Percentiles rank a stretch among this genome's conserved stretches.
phyloP scores from a whole-genome alignment of 495 filamentous ascomycete species.

The Penicillium mononematosum region DNA sequence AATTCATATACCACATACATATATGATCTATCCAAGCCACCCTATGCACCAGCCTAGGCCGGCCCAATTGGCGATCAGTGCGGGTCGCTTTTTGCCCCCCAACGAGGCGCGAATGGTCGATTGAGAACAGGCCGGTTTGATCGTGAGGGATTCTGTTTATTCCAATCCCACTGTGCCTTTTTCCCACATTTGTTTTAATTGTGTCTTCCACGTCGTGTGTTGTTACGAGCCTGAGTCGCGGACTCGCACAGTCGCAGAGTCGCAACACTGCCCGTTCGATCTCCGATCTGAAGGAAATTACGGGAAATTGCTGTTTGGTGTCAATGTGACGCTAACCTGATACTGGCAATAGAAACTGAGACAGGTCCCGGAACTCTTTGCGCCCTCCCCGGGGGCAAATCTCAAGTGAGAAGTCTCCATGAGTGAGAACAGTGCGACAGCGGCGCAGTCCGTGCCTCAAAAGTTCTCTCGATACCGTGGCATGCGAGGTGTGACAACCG shows the following conservation, averaged over 20 bases:
- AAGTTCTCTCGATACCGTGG: constrained; percentile 43
- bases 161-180: constrained; percentile 3
- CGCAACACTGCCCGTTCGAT: not conserved
- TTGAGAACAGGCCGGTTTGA: constrained; percentile 14
- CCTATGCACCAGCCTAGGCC: not conserved
- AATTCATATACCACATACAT: not conserved
- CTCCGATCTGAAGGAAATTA: not conserved
- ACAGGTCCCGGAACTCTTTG: constrained; percentile 7
- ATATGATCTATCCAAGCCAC: not conserved
- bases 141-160: constrained; percentile 1
- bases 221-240: not conserved
- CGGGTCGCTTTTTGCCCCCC: constrained; percentile 2
- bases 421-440: not conserved
- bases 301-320: not conserved
- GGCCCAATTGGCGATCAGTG: constrained; percentile 4
- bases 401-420: not conserved
- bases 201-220: not conserved
- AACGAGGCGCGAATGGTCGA: constrained; percentile 2
- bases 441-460: constrained; percentile 18
- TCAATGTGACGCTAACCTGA: not conserved
- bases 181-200: constrained; percentile 1
- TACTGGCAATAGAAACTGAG: not conserved
- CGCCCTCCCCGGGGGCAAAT: not conserved
- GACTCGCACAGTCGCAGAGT: not conserved
- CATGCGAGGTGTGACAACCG: constrained; percentile 14